Percentiles rank a stretch among this genome's conserved stretches.
Evolutionary conservation across 306 rosid species (phyloP).

Genomic region (Hippophae tibetana): DNA sequence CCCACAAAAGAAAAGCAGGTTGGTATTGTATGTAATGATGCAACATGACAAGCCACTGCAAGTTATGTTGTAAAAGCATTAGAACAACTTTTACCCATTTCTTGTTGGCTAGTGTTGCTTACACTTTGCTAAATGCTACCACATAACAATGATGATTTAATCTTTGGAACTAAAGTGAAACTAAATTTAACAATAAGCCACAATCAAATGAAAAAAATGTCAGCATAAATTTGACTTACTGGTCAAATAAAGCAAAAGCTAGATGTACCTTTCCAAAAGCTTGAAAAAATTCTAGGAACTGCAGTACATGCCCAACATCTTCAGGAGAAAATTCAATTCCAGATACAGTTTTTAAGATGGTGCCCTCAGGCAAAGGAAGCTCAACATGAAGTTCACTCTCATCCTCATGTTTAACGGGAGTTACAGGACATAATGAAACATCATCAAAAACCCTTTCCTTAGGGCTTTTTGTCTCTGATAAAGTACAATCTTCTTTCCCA

Average conservation of each 20-base stretch:
- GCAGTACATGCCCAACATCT: constrained; percentile 66
- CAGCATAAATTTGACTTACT: neutral
- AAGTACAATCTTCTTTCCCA: constrained; percentile 11
- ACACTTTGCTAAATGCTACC: no score
- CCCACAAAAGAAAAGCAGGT: no score
- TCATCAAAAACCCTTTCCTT: constrained; percentile 6
- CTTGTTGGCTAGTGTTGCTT: no score
- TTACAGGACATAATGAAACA: neutral
- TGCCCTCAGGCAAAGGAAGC: constrained; percentile 44
- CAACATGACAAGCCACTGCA: no score
- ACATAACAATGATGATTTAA: no score
- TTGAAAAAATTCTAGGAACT: constrained; percentile 63
- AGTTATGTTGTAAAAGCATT: no score
- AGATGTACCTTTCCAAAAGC: constrained; percentile 60
- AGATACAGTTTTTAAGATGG: constrained; percentile 27
- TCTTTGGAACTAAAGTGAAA: no score
- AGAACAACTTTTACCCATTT: no score
- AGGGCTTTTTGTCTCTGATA: constrained; percentile 9
- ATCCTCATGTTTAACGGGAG: neutral
- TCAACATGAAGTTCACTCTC: neutral
- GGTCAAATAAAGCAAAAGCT: neutral
- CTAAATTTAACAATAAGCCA: neutral
- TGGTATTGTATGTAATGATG: no score
- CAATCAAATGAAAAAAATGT: neutral
- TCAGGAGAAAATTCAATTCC: constrained; percentile 44